phyloP scores from a whole-genome alignment of 345 rosid species.

The Linum usitatissimum region DNA sequence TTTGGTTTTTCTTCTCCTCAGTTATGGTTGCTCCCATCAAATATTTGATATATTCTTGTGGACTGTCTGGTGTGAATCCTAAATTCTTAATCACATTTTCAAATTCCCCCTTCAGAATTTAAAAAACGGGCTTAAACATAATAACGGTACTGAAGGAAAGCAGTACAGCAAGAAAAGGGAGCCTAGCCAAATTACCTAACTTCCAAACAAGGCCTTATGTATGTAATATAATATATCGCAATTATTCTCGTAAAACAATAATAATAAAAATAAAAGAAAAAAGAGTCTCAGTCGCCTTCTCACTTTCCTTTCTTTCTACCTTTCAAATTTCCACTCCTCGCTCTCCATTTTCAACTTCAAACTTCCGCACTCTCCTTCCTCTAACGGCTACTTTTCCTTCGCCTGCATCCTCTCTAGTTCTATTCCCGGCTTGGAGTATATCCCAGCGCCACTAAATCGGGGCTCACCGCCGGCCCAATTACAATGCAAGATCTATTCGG shows the following conservation, averaged over 20 bases:
- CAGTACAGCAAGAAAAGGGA: too few relatives aligned
- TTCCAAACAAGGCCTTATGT: neutral
- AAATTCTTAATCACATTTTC: too few relatives aligned
- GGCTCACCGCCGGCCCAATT: too few relatives aligned
- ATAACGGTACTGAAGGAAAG: too few relatives aligned
- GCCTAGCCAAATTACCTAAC: neutral
- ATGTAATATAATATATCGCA: neutral
- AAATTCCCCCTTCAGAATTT: too few relatives aligned
- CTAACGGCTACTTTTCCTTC: slow-evolving; percentile 16
- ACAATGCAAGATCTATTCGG: slow-evolving; percentile 25
- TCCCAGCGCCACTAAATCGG: slow-evolving; percentile 15
- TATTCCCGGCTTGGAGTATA: slow-evolving; percentile 10
- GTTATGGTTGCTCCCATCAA: too few relatives aligned
- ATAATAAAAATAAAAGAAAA: neutral
- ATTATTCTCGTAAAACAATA: neutral
- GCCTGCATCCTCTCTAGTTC: neutral
- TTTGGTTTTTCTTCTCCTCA: too few relatives aligned
- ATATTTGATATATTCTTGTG: too few relatives aligned
- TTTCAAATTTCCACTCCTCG: slow-evolving; percentile 3
- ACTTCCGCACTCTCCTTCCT: slow-evolving; percentile 10
- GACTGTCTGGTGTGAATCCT: too few relatives aligned
- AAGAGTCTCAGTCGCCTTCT: neutral
- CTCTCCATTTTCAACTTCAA: slow-evolving; percentile 32
- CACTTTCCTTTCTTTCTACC: neutral
- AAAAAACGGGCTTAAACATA: too few relatives aligned